Percentiles rank a stretch among this genome's conserved stretches.
These are phyloP conservation scores for Ophiostoma perfectum DNA, from an alignment of 2,329 filamentous ascomycete genomes.

Conservation along the genomic window DNA sequence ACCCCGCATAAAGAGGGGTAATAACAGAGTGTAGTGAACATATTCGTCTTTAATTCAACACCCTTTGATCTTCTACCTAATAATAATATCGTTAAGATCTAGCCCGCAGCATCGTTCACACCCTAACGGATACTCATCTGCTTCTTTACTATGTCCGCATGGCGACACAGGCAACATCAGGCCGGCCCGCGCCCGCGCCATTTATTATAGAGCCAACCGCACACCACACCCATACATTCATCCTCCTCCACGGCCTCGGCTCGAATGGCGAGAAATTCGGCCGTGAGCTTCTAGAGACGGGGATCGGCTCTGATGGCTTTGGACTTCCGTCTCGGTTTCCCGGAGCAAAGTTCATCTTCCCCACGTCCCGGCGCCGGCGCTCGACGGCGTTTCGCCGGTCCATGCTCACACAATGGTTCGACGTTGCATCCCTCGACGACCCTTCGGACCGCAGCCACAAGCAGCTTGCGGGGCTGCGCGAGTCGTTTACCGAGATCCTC, in stretches of 20 bases:
- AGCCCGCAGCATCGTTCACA: neutral
- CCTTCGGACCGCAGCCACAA: constrained; percentile 38
- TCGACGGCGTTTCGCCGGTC: constrained; percentile 40
- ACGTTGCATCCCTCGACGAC: constrained; percentile 40
- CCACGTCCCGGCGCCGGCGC: constrained; percentile 42
- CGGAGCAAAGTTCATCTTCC: constrained; percentile 46
- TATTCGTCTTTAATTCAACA: no score
- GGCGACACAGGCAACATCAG: neutral
- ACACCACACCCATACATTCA: constrained; percentile 30
- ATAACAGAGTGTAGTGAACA: no score
- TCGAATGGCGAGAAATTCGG: constrained; percentile 35
- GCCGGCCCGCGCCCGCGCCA: constrained; percentile 2
- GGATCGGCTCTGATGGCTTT: constrained; percentile 26
- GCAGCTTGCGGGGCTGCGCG: constrained; percentile 42
- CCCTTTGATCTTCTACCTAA: no score
- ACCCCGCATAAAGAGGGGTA: no score
- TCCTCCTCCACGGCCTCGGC: constrained; percentile 33
- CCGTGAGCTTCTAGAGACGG: constrained; percentile 32
- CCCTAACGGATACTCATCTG: neutral
- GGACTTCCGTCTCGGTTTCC: constrained; percentile 35
- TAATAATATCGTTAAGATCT: neutral
- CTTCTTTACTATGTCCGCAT: neutral
- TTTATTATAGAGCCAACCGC: constrained; percentile 28
- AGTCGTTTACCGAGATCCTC: constrained; percentile 37
- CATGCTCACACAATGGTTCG: constrained; percentile 48